A percentile compares a stretch with the other conserved stretches of the same genome.
These are phyloP conservation scores for Monilinia laxa DNA, from an alignment of 2,329 filamentous ascomycete genomes.

Conservation along the genomic window DNA sequence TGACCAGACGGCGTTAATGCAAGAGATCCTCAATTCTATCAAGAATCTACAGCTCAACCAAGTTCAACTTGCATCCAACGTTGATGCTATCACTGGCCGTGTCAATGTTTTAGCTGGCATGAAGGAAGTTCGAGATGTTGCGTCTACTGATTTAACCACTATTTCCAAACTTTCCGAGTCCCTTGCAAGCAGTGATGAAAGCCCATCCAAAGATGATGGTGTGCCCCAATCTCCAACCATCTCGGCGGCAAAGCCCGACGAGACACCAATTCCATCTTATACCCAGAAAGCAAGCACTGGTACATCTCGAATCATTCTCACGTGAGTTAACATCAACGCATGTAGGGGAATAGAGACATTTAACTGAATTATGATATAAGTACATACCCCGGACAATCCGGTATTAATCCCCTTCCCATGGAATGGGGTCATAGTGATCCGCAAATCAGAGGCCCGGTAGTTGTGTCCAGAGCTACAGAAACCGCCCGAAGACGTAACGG, in stretches of 20 bases:
- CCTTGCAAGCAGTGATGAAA: conserved; percentile 25
- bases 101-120: conserved; percentile 60
- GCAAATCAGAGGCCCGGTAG: conserved; percentile 75
- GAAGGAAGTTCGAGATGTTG: conserved; percentile 55
- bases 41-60: conserved; percentile 58
- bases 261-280: conserved; percentile 28
- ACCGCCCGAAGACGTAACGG: conserved; percentile 82
- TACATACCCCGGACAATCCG: conserved; percentile 91
- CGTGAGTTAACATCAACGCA: conserved; percentile 41
- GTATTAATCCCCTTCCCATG: conserved; percentile 86
- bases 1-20: conserved; percentile 44
- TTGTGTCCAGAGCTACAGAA: conserved; percentile 73
- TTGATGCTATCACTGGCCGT: conserved; percentile 60
- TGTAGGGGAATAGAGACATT: conserved; percentile 1
- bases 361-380: conserved; percentile 40
- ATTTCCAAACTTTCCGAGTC: conserved; percentile 26
- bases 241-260: conserved; percentile 34
- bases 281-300: conserved; percentile 42
- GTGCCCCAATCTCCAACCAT: conserved; percentile 40
- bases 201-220: conserved; percentile 30
- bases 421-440: conserved; percentile 83
- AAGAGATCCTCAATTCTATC: conserved; percentile 55
- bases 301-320: conserved; percentile 63
- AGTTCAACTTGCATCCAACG: conserved; percentile 52
- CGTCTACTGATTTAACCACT: conserved; percentile 32